A percentile compares a stretch with the other conserved stretches of the same genome.
These are phyloP conservation scores for Cylindrotheca fusiformis DNA, from an alignment of 108 stramenopile species.

Conservation along the genomic window DNA sequence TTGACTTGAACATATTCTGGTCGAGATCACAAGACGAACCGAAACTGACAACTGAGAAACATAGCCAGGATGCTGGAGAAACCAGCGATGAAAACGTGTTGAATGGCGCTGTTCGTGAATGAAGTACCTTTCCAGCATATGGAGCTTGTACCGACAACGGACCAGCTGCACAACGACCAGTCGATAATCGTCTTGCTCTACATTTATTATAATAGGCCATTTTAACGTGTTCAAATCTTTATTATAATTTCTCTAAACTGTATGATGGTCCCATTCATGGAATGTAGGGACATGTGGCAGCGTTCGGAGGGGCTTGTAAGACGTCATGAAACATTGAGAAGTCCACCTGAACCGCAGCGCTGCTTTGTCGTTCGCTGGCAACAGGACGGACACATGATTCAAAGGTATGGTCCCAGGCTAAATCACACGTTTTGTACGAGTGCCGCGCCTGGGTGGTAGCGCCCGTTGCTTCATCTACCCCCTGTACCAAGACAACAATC, in stretches of 20 bases:
- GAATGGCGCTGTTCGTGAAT: too few relatives aligned
- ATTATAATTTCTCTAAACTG: not conserved
- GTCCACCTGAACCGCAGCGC: slow-evolving; percentile 47
- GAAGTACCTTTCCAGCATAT: too few relatives aligned
- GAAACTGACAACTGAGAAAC: not conserved
- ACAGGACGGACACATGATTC: slow-evolving; percentile 77
- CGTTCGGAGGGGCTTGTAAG: slow-evolving; percentile 32
- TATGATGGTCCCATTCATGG: too few relatives aligned
- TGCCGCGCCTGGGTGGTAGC: slow-evolving; percentile 89
- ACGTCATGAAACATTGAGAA: slow-evolving; percentile 77
- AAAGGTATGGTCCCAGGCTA: slow-evolving; percentile 87
- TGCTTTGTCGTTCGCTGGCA: slow-evolving; percentile 11
- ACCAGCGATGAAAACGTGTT: not conserved
- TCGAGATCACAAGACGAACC: not conserved
- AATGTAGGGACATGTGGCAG: too few relatives aligned
- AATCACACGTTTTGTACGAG: slow-evolving; percentile 78
- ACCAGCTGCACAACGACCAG: too few relatives aligned
- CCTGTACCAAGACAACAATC: slow-evolving; percentile 94
- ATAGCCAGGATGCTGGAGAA: too few relatives aligned
- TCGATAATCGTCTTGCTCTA: too few relatives aligned
- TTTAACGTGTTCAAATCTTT: not conserved
- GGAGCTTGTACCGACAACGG: too few relatives aligned
- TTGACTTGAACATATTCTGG: slow-evolving; percentile 58
- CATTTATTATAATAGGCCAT: too few relatives aligned
- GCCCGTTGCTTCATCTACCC: slow-evolving; percentile 89